Percentiles rank a stretch among this genome's conserved stretches.
Conservation (phyloP, 805 yeast genomes). For the Candida namnaoensis region DNA sequence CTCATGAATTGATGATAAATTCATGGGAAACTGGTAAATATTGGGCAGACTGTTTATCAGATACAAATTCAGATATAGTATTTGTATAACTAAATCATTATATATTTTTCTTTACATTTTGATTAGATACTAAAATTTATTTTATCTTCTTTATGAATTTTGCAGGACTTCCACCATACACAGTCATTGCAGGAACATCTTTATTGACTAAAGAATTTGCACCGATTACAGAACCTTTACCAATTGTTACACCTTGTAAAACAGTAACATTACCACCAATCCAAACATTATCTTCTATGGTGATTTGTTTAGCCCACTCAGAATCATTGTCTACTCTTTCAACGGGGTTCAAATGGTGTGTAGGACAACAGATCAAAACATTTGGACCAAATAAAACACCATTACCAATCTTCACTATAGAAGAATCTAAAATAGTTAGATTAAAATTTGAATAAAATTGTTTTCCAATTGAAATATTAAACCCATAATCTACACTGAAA, state of each 20-base stretch:
- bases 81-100: conserved; percentile 29
- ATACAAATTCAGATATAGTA: conserved; percentile 31
- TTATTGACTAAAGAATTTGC: conserved; percentile 55
- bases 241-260: conserved; percentile 58
- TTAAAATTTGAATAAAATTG: conserved; percentile 48
- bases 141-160: conserved; percentile 22
- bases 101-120: no score
- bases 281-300: conserved; percentile 56
- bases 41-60: conserved; percentile 37
- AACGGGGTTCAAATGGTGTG: conserved; percentile 44
- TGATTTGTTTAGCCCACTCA: conserved; percentile 44
- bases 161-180: conserved; percentile 54
- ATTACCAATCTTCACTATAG: conserved; percentile 47
- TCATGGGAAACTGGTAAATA: conserved; percentile 42
- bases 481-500: conserved; percentile 51
- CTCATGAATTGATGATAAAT: conserved; percentile 27
- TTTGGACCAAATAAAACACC: conserved; percentile 50
- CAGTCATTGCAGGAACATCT: conserved; percentile 39
- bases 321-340: conserved; percentile 20
- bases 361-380: conserved; percentile 44
- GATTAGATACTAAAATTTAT: no score
- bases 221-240: conserved; percentile 47
- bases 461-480: conserved; percentile 46
- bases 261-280: conserved; percentile 41
- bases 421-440: conserved; percentile 39